Evolutionary conservation across 352 stramenopile species (phyloP).

Genomic region (Poterioochromonas sp.): DNA sequence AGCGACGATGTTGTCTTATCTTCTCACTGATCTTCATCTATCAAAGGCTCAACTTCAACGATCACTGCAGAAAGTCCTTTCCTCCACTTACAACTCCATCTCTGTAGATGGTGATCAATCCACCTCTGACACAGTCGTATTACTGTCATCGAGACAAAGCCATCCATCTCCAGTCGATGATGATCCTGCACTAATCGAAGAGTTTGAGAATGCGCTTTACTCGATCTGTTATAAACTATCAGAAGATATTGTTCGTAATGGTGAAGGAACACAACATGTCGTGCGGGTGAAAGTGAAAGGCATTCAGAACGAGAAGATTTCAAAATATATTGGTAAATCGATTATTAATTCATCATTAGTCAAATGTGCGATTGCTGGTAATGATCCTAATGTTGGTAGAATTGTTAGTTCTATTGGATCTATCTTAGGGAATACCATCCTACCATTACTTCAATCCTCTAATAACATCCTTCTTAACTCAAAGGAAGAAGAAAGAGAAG

Average conservation of each 20-base stretch:
- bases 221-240: conserved; percentile 82
- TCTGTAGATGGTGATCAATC: conserved; percentile 95
- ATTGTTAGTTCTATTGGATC: conserved; percentile 90
- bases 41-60: conserved; percentile 65
- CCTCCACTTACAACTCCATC: conserved; percentile 79
- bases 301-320: conserved; percentile 61
- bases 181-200: neutral
- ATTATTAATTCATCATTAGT: conserved; percentile 88
- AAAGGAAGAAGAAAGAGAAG: too few relatives aligned
- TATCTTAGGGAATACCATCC: conserved; percentile 89
- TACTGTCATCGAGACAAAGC: conserved; percentile 85
- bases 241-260: conserved; percentile 95
- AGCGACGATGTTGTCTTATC: conserved; percentile 80
- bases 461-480: conserved; percentile 45
- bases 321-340: conserved; percentile 61
- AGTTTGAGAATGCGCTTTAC: conserved; percentile 76
- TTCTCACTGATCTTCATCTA: conserved; percentile 69
- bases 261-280: conserved; percentile 92
- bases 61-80: conserved; percentile 63
- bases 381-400: conserved; percentile 95
- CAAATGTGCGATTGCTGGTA: conserved; percentile 93
- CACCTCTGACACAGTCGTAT: conserved; percentile 90
- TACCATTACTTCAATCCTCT: conserved; percentile 66
- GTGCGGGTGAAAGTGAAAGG: conserved; percentile 82
- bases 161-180: conserved; percentile 45